A percentile compares a stretch with the other conserved stretches of the same genome.
Evolutionary conservation across 139 green algal genomes (phyloP).

Genomic region (Chlamydomonas incerta): DNA sequence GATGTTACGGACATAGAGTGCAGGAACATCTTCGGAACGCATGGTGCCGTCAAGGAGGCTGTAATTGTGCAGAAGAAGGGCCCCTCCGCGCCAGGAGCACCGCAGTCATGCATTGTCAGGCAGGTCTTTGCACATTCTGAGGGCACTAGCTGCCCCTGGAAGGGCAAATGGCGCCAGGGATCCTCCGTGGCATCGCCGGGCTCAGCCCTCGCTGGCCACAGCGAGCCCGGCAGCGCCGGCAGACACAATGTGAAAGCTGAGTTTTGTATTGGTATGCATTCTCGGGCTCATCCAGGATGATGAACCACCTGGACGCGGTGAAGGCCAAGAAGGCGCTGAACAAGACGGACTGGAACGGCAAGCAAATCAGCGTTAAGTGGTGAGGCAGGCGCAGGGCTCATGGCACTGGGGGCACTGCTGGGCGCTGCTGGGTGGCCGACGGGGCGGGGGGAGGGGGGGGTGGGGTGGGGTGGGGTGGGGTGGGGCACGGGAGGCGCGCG

Average conservation of each 20-base stretch:
- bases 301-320: constrained; percentile 2
- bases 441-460: neutral
- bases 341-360: constrained; percentile 39
- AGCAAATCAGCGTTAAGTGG: constrained; percentile 42
- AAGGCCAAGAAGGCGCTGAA: constrained; percentile 36
- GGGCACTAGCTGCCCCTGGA: too few species aligned
- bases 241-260: too few species aligned
- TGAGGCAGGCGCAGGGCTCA: neutral
- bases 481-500: too few species aligned
- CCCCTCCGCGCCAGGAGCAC: neutral
- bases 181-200: too few species aligned
- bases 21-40: constrained; percentile 7
- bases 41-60: constrained; percentile 26
- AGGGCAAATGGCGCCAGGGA: too few species aligned
- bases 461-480: too few species aligned
- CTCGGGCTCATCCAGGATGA: neutral
- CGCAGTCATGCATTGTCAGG: constrained; percentile 43
- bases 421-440: too few species aligned
- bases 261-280: too few species aligned
- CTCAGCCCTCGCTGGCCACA: too few species aligned
- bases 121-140: too few species aligned
- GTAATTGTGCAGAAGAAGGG: constrained; percentile 39
- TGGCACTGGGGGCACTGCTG: too few species aligned
- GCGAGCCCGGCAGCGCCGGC: too few species aligned
- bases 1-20: constrained; percentile 34